Evolutionary conservation across 139 green algal species (phyloP).

Genomic region (Asterochloris erici): DNA sequence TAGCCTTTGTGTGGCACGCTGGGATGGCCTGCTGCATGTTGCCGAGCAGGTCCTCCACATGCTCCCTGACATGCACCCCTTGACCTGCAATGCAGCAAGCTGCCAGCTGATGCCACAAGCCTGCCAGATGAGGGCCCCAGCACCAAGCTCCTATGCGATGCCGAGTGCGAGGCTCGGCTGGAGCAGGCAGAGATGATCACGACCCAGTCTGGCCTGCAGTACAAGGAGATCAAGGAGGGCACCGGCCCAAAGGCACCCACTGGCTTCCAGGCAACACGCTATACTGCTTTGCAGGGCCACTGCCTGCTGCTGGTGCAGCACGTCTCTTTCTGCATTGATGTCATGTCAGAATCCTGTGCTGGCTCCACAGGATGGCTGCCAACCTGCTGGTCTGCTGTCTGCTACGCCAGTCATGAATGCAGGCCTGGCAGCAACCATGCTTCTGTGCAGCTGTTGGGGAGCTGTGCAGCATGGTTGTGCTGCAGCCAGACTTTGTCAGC

Average conservation of each 20-base stretch:
- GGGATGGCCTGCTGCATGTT: too few relatives aligned
- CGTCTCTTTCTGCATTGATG: not conserved
- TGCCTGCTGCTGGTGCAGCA: too few relatives aligned
- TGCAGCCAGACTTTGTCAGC: not conserved
- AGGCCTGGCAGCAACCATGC: not conserved
- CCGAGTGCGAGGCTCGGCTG: conserved; percentile 52
- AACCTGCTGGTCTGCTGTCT: not conserved
- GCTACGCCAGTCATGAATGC: not conserved
- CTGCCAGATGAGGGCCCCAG: too few relatives aligned
- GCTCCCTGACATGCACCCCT: too few relatives aligned
- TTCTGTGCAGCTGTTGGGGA: not conserved
- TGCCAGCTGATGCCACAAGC: too few relatives aligned
- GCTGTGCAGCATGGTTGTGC: not conserved
- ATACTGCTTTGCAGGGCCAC: too few relatives aligned
- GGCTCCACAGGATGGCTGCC: not conserved
- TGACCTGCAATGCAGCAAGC: too few relatives aligned
- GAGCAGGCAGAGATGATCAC: conserved; percentile 46
- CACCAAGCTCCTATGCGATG: conserved; percentile 61
- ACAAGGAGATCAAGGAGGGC: conserved; percentile 81
- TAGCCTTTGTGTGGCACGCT: too few relatives aligned
- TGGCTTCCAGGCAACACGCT: conserved; percentile 41
- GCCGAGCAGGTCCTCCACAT: too few relatives aligned
- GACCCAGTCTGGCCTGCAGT: conserved; percentile 81
- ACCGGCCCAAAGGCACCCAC: conserved; percentile 56
- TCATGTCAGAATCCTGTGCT: not conserved